phyloP scores from a whole-genome alignment of 129 eudicot genomes.

The Ambrosia artemisiifolia region DNA sequence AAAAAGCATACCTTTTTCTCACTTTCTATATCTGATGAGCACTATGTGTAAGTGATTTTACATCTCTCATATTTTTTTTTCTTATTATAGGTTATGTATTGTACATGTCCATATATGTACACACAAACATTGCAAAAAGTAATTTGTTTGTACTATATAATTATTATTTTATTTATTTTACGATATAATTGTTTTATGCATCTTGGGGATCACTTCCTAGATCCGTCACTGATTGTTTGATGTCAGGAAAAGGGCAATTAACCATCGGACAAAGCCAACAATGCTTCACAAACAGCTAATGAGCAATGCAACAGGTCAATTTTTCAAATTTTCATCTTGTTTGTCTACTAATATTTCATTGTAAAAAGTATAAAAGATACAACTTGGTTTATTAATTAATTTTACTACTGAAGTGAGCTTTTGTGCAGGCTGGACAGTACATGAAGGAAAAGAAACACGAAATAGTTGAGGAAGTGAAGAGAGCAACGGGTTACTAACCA shows the following conservation, averaged over 20 bases:
- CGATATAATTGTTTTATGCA: background rate
- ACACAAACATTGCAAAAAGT: background rate
- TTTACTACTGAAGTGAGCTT: background rate
- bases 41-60: no score
- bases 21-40: no score
- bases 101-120: background rate
- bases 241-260: conserved; percentile 55
- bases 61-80: background rate
- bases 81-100: background rate
- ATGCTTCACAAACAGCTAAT: conserved; percentile 62
- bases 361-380: background rate
- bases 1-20: background rate
- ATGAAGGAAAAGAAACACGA: conserved; percentile 54
- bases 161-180: background rate
- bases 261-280: conserved; percentile 60
- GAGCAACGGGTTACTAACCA: conserved; percentile 58
- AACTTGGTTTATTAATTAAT: background rate
- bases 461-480: conserved; percentile 55
- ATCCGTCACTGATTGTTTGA: background rate
- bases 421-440: conserved; percentile 57
- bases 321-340: background rate
- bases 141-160: background rate
- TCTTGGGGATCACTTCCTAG: background rate
- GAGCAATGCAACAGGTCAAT: conserved; percentile 49
- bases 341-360: background rate